These are phyloP conservation scores for Debaryomycetaceae sp. DNA, from an alignment of 1,139 yeast species.

Conservation along the genomic window DNA sequence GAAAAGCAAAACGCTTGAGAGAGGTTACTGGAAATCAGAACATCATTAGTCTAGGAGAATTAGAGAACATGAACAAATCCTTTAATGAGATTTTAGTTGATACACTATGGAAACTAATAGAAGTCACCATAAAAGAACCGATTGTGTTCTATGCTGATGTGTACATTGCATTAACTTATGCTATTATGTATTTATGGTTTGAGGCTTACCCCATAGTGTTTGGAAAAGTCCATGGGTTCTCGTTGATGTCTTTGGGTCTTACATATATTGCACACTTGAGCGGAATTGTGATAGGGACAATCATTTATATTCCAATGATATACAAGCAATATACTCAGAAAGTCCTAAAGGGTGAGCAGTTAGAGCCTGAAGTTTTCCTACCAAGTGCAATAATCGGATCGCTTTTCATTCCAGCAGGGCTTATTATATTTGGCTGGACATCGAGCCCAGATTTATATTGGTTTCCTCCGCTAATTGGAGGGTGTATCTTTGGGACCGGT, in stretches of 20 bases:
- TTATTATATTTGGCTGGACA: conserved; percentile 34
- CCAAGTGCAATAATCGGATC: conserved; percentile 42
- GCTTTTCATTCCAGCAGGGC: conserved; percentile 26
- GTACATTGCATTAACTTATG: conserved; percentile 28
- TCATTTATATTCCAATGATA: conserved; percentile 18
- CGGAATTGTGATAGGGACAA: conserved; percentile 34
- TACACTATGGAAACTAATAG: conserved; percentile 29
- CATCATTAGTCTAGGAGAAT: conserved; percentile 39
- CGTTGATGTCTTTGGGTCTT: conserved; percentile 45
- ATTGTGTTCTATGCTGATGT: conserved; percentile 28
- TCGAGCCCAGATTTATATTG: conserved; percentile 25
- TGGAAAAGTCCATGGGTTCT: conserved; percentile 18
- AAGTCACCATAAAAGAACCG: conserved; percentile 28
- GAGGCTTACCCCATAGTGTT: conserved; percentile 34
- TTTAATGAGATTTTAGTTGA: conserved; percentile 17
- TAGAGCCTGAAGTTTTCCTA: conserved; percentile 60
- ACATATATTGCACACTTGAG: conserved; percentile 43
- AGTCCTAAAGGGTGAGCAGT: conserved; percentile 29
- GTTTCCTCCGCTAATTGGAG: conserved; percentile 31
- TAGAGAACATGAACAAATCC: conserved; percentile 32
- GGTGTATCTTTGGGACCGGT: conserved; percentile 24
- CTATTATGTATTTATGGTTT: conserved; percentile 31
- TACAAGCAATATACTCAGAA: conserved; percentile 21
- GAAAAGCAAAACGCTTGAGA: conserved; percentile 47
- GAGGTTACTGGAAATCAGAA: conserved; percentile 39